phyloP scores from a whole-genome alignment of 2,329 filamentous ascomycete genomes.

The Aspergillus carbonarius region DNA sequence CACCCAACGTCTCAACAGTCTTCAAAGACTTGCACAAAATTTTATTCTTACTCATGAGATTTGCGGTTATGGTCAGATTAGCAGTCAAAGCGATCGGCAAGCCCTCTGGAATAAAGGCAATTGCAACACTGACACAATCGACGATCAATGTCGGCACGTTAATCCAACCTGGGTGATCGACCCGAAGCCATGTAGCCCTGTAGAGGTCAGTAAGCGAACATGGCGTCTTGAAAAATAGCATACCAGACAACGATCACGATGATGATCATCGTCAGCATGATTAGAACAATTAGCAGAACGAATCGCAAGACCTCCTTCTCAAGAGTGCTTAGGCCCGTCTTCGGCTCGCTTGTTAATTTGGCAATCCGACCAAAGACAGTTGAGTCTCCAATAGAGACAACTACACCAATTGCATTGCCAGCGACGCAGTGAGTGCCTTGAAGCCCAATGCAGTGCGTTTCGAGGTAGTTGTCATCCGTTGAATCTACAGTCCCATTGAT shows the following conservation, averaged over 20 bases:
- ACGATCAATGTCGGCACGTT: conserved; percentile 71
- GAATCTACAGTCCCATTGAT: conserved; percentile 63
- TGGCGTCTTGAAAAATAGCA: background rate
- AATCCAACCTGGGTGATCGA: conserved; percentile 68
- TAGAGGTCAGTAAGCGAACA: background rate
- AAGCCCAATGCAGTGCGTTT: conserved; percentile 72
- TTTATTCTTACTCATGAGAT: conserved; percentile 73
- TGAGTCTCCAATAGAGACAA: conserved; percentile 69
- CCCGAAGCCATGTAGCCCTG: conserved; percentile 69
- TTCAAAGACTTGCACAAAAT: conserved; percentile 78
- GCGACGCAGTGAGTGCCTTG: conserved; percentile 78
- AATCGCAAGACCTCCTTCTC: conserved; percentile 73
- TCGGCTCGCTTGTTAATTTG: conserved; percentile 67
- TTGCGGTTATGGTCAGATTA: conserved; percentile 72
- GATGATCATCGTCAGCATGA: conserved; percentile 55
- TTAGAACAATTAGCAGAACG: conserved; percentile 68
- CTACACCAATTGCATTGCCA: conserved; percentile 65
- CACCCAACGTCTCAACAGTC: conserved; percentile 73
- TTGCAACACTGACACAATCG: conserved; percentile 68
- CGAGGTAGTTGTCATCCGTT: conserved; percentile 71
- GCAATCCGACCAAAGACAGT: conserved; percentile 77
- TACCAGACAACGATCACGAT: conserved; percentile 67
- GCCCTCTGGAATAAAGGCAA: conserved; percentile 75
- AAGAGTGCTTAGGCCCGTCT: conserved; percentile 65
- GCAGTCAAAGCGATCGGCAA: conserved; percentile 69